These are phyloP conservation scores for Tillandsia fasciculata DNA, from an alignment of 176 grass and related monocot species.

Conservation along the genomic window DNA sequence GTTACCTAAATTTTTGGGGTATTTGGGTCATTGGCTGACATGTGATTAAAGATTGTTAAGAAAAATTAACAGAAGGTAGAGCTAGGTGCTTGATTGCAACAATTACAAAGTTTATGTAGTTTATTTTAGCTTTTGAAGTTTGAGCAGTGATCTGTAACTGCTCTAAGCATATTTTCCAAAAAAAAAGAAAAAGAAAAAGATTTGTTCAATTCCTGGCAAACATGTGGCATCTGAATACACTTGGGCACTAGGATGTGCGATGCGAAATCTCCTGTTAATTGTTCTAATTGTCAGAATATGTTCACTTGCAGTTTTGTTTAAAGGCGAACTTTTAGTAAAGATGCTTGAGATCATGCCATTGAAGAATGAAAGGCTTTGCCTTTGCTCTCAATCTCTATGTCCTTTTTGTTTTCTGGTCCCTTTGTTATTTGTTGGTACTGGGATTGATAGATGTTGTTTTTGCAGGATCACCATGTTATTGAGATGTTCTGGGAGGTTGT, in stretches of 20 bases:
- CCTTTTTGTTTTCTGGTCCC: not conserved
- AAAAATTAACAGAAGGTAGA: no score
- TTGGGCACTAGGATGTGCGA: not conserved
- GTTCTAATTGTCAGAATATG: no score
- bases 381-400: not conserved
- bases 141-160: no score
- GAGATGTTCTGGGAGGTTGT: slow-evolving; percentile 91
- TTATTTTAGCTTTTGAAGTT: no score
- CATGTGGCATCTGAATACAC: not conserved
- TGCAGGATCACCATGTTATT: slow-evolving; percentile 80
- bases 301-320: not conserved
- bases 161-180: no score
- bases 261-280: not conserved
- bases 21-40: no score
- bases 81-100: no score
- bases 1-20: no score
- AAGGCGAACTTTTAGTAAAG: not conserved
- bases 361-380: not conserved
- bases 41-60: no score
- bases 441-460: slow-evolving; percentile 12
- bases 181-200: no score
- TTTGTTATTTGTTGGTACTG: not conserved
- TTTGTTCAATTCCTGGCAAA: no score
- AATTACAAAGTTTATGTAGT: no score
- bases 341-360: not conserved